Evolutionary conservation across 2,329 filamentous ascomycete species (phyloP).

Genomic region (Paracoccidioides brasiliensis): DNA sequence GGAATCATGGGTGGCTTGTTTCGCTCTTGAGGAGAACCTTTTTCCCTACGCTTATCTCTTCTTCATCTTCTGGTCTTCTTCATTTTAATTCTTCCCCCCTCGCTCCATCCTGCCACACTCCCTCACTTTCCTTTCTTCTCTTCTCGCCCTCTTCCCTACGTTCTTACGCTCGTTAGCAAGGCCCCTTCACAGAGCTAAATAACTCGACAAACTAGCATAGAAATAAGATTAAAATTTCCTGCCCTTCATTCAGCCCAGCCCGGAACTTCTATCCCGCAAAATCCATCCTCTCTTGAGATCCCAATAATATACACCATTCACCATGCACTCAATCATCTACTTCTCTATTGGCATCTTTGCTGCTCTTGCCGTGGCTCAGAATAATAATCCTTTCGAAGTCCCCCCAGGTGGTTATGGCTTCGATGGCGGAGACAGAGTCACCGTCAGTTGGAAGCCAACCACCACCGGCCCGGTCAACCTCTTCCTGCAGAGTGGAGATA

Average conservation of each 20-base stretch:
- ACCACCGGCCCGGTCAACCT: constrained; percentile 40
- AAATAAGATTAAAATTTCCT: no score
- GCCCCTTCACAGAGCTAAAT: no score
- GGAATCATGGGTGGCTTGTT: no score
- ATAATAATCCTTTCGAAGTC: constrained; percentile 37
- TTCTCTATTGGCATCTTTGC: constrained; percentile 34
- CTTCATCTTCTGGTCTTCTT: neutral
- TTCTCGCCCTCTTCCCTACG: neutral
- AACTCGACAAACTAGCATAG: no score
- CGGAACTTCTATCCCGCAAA: no score
- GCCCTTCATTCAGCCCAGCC: no score
- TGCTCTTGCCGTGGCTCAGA: constrained; percentile 30
- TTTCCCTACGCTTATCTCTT: neutral
- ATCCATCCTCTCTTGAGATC: neutral
- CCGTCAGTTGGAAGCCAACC: constrained; percentile 39
- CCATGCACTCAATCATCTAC: constrained; percentile 35
- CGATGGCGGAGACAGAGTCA: constrained; percentile 30
- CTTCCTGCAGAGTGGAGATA: constrained; percentile 34
- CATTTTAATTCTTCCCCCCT: neutral
- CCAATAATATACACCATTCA: constrained; percentile 12
- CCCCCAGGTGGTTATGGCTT: constrained; percentile 32
- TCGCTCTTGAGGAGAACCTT: neutral
- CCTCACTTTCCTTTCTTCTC: constrained; percentile 1
- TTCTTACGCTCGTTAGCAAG: no score
- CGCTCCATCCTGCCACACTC: constrained; percentile 4